These are phyloP conservation scores for Backusella morwellensis DNA, from an alignment of 192 early-diverging fungal species.

Conservation along the genomic window DNA sequence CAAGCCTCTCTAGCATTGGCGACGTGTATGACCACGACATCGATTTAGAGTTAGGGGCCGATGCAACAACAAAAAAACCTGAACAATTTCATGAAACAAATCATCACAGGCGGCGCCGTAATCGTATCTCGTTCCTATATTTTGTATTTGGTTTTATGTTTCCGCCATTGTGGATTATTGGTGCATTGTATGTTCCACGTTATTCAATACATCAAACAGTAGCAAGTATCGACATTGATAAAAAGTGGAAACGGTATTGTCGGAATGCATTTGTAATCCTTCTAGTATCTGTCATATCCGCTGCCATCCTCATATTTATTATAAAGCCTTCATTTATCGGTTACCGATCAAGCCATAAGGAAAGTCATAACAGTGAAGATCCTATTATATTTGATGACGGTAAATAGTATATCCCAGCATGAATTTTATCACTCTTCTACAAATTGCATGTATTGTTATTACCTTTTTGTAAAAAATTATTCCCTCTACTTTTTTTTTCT, in stretches of 20 bases:
- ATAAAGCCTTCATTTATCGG: conserved; percentile 2
- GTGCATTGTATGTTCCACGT: neutral
- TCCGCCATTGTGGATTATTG: conserved; percentile 19
- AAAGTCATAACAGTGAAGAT: neutral
- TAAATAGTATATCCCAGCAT: neutral
- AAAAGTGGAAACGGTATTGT: conserved; percentile 13
- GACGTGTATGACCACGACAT: neutral
- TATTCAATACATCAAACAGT: neutral
- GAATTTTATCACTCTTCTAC: neutral
- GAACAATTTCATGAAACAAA: neutral
- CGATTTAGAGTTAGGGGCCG: neutral
- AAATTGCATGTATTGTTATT: conserved; percentile 8
- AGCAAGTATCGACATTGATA: neutral
- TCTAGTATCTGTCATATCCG: neutral
- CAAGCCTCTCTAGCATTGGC: neutral
- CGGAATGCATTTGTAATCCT: conserved; percentile 11
- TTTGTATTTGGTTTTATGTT: conserved; percentile 23
- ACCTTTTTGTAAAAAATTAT: neutral
- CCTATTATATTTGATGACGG: conserved; percentile 5
- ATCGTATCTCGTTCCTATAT: conserved; percentile 9
- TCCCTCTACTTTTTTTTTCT: neutral
- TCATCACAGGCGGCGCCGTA: neutral
- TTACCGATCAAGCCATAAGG: neutral
- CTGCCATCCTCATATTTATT: neutral
- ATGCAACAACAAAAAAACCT: neutral